Conservation (phyloP, 768 basidiomycete species). For the Amanita phalloides region DNA sequence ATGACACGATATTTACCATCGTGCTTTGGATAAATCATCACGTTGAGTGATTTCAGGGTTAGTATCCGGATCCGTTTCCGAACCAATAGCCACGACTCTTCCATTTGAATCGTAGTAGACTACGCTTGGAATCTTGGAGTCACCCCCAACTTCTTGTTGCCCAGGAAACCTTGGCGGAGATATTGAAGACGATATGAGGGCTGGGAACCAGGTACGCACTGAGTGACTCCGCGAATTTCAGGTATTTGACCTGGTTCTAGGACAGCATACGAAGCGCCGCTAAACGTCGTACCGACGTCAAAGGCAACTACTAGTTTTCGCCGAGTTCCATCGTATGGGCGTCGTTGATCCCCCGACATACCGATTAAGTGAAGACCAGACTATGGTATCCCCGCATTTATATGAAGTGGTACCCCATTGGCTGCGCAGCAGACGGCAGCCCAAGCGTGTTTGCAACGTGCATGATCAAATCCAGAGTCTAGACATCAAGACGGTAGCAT, state of each 20-base stretch:
- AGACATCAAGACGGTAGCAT: not conserved
- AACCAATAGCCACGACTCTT: not conserved
- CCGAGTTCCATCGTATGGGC: conserved; percentile 27
- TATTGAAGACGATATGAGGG: conserved; percentile 28
- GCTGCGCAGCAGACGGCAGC: not conserved
- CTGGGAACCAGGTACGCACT: conserved; percentile 10
- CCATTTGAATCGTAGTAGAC: conserved; percentile 4
- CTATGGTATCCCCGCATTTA: not conserved
- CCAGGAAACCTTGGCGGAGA: conserved; percentile 16
- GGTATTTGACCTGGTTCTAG: conserved; percentile 22
- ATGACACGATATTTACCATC: not conserved
- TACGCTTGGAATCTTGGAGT: conserved; percentile 5
- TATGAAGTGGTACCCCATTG: not conserved
- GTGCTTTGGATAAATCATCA: not conserved
- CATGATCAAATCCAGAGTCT: not conserved
- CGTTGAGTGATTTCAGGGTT: not conserved
- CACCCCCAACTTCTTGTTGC: not conserved
- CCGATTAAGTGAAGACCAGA: not conserved
- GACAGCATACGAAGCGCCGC: conserved; percentile 26
- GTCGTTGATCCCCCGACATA: conserved; percentile 14
- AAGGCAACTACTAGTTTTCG: conserved; percentile 37
- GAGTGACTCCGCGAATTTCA: conserved; percentile 26
- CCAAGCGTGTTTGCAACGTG: not conserved
- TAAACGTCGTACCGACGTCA: conserved; percentile 42
- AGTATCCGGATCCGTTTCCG: conserved; percentile 1